A percentile compares a stretch with the other conserved stretches of the same genome.
phyloP scores from a whole-genome alignment of 495 filamentous ascomycete species.

The Trichocladium antarcticum region DNA sequence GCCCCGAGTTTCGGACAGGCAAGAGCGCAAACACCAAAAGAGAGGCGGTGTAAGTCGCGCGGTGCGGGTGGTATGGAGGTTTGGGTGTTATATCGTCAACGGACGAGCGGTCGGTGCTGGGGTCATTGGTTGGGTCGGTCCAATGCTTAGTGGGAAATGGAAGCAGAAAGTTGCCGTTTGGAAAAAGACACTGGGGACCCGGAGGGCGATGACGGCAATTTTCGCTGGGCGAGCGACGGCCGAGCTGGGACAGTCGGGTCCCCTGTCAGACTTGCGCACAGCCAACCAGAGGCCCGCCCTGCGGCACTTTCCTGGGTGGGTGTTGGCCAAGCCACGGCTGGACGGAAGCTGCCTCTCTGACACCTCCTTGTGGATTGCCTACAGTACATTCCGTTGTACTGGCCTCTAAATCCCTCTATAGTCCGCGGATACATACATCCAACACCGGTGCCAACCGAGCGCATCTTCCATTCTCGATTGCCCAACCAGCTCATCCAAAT shows the following conservation, averaged over 20 bases:
- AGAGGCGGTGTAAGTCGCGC: constrained; percentile 46
- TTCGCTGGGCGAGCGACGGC: constrained; percentile 5
- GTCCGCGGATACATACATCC: too few relatives aligned
- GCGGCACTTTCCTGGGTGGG: constrained; percentile 4
- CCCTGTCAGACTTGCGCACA: constrained; percentile 6
- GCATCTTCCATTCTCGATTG: too few relatives aligned
- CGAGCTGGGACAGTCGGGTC: background rate
- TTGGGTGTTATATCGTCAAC: constrained; percentile 1
- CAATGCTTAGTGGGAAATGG: background rate
- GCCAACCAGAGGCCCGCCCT: constrained; percentile 11
- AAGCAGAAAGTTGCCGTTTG: background rate
- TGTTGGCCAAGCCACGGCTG: constrained; percentile 14
- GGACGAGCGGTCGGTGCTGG: constrained; percentile 13
- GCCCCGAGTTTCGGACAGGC: constrained; percentile 9
- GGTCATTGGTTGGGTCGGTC: constrained; percentile 14
- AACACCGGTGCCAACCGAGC: too few relatives aligned
- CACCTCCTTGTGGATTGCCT: too few relatives aligned
- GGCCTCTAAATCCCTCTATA: too few relatives aligned
- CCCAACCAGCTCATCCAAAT: too few relatives aligned
- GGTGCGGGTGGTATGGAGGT: background rate
- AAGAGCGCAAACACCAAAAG: constrained; percentile 25
- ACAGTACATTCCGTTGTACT: too few relatives aligned
- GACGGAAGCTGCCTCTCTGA: constrained; percentile 12
- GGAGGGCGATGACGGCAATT: constrained; percentile 18
- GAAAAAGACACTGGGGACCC: constrained; percentile 8